These are phyloP conservation scores for Microcera coccophila DNA, from an alignment of 2,329 filamentous ascomycete genomes.

Conservation along the genomic window DNA sequence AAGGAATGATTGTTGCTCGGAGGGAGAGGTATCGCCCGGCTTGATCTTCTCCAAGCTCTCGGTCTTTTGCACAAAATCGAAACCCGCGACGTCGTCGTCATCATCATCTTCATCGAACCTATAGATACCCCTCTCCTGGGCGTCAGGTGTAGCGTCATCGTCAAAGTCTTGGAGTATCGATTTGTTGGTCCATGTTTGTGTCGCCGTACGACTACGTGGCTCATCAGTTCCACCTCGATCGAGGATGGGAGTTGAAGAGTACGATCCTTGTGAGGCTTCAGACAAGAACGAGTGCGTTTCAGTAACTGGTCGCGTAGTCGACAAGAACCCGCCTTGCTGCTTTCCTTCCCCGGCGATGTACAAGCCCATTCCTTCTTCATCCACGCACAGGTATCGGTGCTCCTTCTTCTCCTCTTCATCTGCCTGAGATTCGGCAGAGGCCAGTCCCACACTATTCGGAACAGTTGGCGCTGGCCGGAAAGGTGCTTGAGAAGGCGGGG, in stretches of 20 bases:
- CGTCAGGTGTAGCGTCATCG: constrained; percentile 29
- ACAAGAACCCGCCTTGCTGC: constrained; percentile 14
- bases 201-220: constrained; percentile 38
- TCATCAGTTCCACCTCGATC: constrained; percentile 61
- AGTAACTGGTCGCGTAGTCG: constrained; percentile 27
- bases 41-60: constrained; percentile 47
- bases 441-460: constrained; percentile 16
- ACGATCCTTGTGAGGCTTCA: constrained; percentile 66
- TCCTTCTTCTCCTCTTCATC: constrained; percentile 40
- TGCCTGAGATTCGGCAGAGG: constrained; percentile 18
- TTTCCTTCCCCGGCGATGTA: constrained; percentile 13
- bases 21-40: constrained; percentile 32
- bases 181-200: constrained; percentile 50
- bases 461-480: too few species aligned
- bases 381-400: constrained; percentile 44
- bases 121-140: constrained; percentile 19
- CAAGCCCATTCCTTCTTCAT: constrained; percentile 34
- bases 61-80: constrained; percentile 52
- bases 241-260: constrained; percentile 71
- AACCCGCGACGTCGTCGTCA: constrained; percentile 42
- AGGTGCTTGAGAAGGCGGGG: not conserved
- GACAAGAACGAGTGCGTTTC: constrained; percentile 49
- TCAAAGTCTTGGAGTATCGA: constrained; percentile 53
- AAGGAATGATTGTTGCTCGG: constrained; percentile 43
- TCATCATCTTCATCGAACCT: constrained; percentile 11